Conservation (phyloP, 805 yeast genomes). For the Candida oleophila region DNA sequence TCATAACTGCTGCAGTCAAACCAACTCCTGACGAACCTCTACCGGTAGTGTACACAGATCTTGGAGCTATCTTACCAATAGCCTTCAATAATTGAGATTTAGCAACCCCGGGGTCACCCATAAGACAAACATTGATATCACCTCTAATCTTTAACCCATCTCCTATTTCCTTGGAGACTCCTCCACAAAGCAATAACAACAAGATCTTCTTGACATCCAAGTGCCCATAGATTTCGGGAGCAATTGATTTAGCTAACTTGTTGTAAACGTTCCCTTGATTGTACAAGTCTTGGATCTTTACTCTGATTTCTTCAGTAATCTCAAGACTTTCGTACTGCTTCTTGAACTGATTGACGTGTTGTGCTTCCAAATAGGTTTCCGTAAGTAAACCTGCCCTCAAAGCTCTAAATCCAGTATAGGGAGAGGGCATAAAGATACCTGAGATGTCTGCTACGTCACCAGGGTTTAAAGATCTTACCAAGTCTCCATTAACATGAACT, state of each 20-base stretch:
- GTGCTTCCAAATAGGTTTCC: slow-evolving; percentile 90
- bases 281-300: slow-evolving; percentile 54
- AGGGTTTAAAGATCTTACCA: slow-evolving; percentile 84
- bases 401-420: slow-evolving; percentile 94
- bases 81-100: slow-evolving; percentile 93
- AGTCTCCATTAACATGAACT: slow-evolving; percentile 86
- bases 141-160: slow-evolving; percentile 98
- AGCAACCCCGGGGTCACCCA: slow-evolving; percentile 99
- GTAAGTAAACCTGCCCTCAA: slow-evolving; percentile 89
- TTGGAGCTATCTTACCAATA: slow-evolving; percentile 88
- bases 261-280: slow-evolving; percentile 72
- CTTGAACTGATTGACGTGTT: slow-evolving; percentile 82
- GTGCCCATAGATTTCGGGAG: slow-evolving; percentile 97
- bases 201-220: slow-evolving; percentile 90
- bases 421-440: slow-evolving; percentile 90
- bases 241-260: slow-evolving; percentile 81
- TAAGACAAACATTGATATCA: slow-evolving; percentile 89
- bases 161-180: slow-evolving; percentile 90
- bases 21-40: slow-evolving; percentile 99
- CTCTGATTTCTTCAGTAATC: slow-evolving; percentile 54
- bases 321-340: slow-evolving; percentile 73
- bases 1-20: slow-evolving; percentile 97
- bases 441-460: slow-evolving; percentile 94
- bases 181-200: slow-evolving; percentile 82
- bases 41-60: slow-evolving; percentile 97